Base-by-base conservation (phyloP, 257 asterid genomes). In the Jasminum sambac region DNA sequence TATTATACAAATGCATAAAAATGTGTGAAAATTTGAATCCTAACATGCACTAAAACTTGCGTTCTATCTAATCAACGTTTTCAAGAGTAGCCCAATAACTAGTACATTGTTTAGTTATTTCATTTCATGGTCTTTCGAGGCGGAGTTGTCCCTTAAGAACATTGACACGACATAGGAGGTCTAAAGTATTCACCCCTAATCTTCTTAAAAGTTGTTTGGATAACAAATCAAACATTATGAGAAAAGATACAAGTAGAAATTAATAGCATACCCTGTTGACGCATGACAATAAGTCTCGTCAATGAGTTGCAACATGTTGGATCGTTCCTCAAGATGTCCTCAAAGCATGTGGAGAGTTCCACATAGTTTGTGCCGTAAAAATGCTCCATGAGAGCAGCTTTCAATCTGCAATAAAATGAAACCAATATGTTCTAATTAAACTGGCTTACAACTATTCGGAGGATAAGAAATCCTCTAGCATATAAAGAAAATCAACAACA, bases 241-340 rank as follows among this genome's bases (percentile, higher is more conserved):
- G 63, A 34, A 63, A 71, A 68, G 64, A 64, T 50, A 68, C 26
- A 25, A 76, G 42, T 65, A 40, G 25, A 66, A 72, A 38, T 21
- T 64, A 58, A 74, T 40, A 63, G 40, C 21, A 64, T 87, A 94
- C 97, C 97, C 41, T 77, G 84, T 48, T 39, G 83, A 79, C 89
- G 88, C 89, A 90, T 78, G 79, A 69, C 74, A 65, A 81, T 57
- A 68, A 90, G 97, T 77, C 79, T 86, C 26, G 86, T 72, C 82
- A 94, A 71, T 57, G 98, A 84, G 78, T 74, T 78, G 50, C 79
- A 76, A 81, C 97, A 89, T n/a, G 91, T 81, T 14, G 98, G 97
- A 69, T 94, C 96, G 81, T 84, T 89, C 84, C 82, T 84, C 84
- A 89, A 70, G 57, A 81, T 85, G 63, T 87, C 89, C 84, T 94